Evolutionary conservation across 1,284 basidiomycete genomes (phyloP), one percentile per base, ranked within the genome.

Genomic region (Heterobasidion parviporum): DNA sequence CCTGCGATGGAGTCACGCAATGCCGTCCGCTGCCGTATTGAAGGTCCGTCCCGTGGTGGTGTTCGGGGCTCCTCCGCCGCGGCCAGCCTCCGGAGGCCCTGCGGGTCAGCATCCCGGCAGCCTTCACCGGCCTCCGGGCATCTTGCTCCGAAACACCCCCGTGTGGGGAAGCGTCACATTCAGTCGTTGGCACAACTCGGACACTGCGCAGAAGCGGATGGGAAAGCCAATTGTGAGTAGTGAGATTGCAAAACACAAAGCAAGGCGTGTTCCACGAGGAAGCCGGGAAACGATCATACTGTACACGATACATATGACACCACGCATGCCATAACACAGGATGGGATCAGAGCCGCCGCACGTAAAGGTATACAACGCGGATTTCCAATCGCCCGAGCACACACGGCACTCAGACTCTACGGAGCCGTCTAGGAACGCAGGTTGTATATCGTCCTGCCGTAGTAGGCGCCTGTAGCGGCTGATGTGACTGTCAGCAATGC

Each of bases 401-500:
- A 26, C 18, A 16, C 43, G 5, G 43, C 15, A 1, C 33, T 26
- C 7, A 16, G 32, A 46, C 15, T 41, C n/a, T n/a, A 41, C 12
- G 12, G 26, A 15, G 9, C 9, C 9, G 41, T 54, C 58, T 36
- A 53, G 34, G 47, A 26, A 26, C 54, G 54, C 62, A 82, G 62
- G 53, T 74, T 73, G 64, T 81, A 81, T 54, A 83, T 65, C 1
- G 76, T 81, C 63, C 78, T 84, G 56, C 85, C 88, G 62, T 93
- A 93, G 70, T 93, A 93, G 43, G 75, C 64, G 3, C 82, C 82
- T 8, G 87, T 71, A 14, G 74, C 71, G 0, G 84, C 76, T 4
- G 85, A 83, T 2, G 87, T 83, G 50, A 80, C 68, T 6, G 88
- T 78, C 32, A 93, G 73, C 33, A 81, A 66, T n/a, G 76, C 74